A percentile compares a stretch with the other conserved stretches of the same genome.
phyloP scores from a whole-genome alignment of 129 eudicot genomes.

The Helichrysum umbraculigerum region DNA sequence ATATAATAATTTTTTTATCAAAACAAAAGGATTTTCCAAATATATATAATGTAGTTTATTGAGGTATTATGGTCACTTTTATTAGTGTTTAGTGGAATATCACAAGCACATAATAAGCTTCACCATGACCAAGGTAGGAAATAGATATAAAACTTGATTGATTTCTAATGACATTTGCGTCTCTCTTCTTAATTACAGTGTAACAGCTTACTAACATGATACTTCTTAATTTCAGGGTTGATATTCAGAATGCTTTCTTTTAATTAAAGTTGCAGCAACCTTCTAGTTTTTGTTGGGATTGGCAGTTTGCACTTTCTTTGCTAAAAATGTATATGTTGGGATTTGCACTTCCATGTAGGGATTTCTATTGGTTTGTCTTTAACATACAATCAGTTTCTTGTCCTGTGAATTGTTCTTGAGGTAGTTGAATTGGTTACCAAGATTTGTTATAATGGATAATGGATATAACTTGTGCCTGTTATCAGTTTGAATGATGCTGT shows the following conservation, averaged over 20 bases:
- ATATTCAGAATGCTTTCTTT: not conserved
- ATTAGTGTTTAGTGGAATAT: not conserved
- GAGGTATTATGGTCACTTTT: too few species aligned
- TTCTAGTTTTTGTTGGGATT: not conserved
- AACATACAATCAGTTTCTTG: not conserved
- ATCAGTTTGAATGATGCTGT: not conserved
- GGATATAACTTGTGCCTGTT: not conserved
- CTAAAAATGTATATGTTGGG: not conserved
- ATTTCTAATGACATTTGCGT: not conserved
- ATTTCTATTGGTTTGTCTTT: not conserved
- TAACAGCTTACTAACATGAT: not conserved
- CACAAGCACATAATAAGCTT: not conserved
- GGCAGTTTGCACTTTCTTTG: not conserved
- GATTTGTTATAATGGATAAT: not conserved
- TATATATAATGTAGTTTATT: not conserved
- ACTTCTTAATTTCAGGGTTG: not conserved
- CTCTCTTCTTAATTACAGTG: not conserved
- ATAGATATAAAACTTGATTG: not conserved
- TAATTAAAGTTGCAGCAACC: not conserved
- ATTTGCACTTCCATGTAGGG: not conserved
- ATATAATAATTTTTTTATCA: too few species aligned
- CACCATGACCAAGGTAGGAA: not conserved
- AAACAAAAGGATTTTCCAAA: not conserved
- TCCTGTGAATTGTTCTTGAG: not conserved
- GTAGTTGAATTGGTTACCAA: not conserved